Base-by-base conservation (phyloP, 163 green algal genomes). In the Scenedesmus sp. region DNA sequence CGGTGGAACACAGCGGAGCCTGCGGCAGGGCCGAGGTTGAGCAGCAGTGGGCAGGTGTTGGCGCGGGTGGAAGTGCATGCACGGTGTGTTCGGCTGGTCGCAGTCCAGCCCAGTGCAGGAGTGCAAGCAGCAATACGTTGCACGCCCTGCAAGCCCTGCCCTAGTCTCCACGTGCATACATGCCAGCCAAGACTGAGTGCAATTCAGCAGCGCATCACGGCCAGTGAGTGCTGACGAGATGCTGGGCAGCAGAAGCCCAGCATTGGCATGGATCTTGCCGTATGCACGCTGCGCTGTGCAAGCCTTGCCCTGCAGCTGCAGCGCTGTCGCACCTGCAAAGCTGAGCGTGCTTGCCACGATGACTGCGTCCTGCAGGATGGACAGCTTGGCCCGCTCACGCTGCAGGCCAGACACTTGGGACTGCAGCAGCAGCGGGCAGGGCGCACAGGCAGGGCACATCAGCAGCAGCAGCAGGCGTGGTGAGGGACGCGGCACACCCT, bases 301-400 rank as follows among this genome's bases (percentile, higher is more conserved):
- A 7, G 34, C n/a, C 8, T 10, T 46, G 1, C 6, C 81, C 4
- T 66, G 46, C 55, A 16, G 54, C 55, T 66, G 82, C 56, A 15
- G 82, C 54, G 23, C 23, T 12, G 13, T 9, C 86, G 7, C 86
- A 88, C 89, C 97, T 1, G 95, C 95, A 93, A 98, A 99, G n/a
- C 94, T 96, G 2, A 99, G 97, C 8, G 97, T 99, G 91, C 93
- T 95, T 93, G 95, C 98, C 84, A 99, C 98, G 57, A 99, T 97
- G 93, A 95, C 94, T 46, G 97, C 97, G 89, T 99, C 97, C 84
- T 99, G 96, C 77, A 99, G 95, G 59, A 99, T 97, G 64, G 94
- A 93, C 66, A 97, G 89, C 59, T 96, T 95, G 84, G 97, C 94
- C 54, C 96, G 94, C 92, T 99, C 97, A 6, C 94, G 92, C 95